Evolutionary conservation across 805 yeast genomes (phyloP), one percentile per base, ranked within the genome.

Genomic region (Saturnispora gosingensis): DNA sequence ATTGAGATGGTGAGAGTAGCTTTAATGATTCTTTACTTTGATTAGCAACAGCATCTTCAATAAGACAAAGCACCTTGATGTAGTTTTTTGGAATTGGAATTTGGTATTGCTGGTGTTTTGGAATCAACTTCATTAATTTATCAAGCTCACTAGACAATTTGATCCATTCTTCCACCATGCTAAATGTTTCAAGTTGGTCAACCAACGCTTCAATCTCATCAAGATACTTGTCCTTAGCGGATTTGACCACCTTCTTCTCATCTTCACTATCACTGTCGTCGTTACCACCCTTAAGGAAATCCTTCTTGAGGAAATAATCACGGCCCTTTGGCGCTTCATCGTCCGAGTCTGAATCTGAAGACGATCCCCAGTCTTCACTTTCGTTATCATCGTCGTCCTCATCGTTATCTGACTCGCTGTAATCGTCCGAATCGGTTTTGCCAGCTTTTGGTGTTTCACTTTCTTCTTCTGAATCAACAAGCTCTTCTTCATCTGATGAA

Each of bases 191-290:
- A 61, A 89, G 80, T 49, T 80, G 75, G 61, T 80, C 83, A 59
- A 83, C 78, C 34, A 78, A 69, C 25, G 74, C 74, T 60, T 79
- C 82, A 72, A 93, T 78, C 67, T 93, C 99, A 65, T 89, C 97
- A 60, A 89, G 67, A 54, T 89, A 76, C 73, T 91, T 93, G 58
- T 90, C 98, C 71, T 85, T 88, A 50, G 97, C 96, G 53, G 93
- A 82, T 72, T 88, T 90, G 59, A 91, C 96, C 42, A 89, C 88
- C 59, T 83, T 85, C 66, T 81, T 84, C 63, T 83, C 86, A 54
- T 78, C 85, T 53, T 80, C 87, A 50, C 71, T 57, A 32, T 66
- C 71, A 10, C 64, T 63, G 48, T 67, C 72, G 36, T 62, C 62
- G 28, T 54, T 62, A n/a, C 65, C 53, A 68, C 74, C 65, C 59